Conservation (phyloP, 148 eudicot species). For the Spergularia bocconei region DNA sequence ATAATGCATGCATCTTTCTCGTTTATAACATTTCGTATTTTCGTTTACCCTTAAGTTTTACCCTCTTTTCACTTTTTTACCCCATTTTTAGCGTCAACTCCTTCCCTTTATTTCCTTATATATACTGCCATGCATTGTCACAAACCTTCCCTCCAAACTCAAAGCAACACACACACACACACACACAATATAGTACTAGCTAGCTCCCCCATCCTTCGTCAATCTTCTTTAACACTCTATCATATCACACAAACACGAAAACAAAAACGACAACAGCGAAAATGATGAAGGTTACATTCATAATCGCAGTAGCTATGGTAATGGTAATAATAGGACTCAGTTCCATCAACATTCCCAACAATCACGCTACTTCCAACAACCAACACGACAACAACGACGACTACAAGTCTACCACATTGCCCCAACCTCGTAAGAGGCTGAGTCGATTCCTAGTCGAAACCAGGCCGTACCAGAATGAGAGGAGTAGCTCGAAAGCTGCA, state of each 20-base stretch:
- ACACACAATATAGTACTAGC: not conserved
- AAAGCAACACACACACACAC: not conserved
- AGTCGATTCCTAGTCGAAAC: constrained; percentile 48
- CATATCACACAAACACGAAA: too few relatives aligned
- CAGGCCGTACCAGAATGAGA: not conserved
- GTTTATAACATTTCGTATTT: too few relatives aligned
- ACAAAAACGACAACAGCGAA: not conserved
- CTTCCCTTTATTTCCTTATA: constrained; percentile 21
- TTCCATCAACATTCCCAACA: not conserved
- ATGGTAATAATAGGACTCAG: not conserved
- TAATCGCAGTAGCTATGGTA: constrained; percentile 30
- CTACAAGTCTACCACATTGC: not conserved
- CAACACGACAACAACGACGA: too few relatives aligned
- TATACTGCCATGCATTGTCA: not conserved
- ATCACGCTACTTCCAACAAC: too few relatives aligned
- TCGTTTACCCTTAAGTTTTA: too few relatives aligned
- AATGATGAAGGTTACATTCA: constrained; percentile 21
- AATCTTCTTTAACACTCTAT: too few relatives aligned
- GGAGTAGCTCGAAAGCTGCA: constrained; percentile 45
- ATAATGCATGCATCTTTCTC: too few relatives aligned
- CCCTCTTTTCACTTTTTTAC: too few relatives aligned
- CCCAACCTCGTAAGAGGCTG: constrained; percentile 23
- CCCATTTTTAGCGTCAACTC: constrained; percentile 22
- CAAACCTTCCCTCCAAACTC: not conserved
- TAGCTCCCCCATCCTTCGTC: not conserved